phyloP scores from a whole-genome alignment of 73 alveolate species.

The Paramecium octaurelia region DNA sequence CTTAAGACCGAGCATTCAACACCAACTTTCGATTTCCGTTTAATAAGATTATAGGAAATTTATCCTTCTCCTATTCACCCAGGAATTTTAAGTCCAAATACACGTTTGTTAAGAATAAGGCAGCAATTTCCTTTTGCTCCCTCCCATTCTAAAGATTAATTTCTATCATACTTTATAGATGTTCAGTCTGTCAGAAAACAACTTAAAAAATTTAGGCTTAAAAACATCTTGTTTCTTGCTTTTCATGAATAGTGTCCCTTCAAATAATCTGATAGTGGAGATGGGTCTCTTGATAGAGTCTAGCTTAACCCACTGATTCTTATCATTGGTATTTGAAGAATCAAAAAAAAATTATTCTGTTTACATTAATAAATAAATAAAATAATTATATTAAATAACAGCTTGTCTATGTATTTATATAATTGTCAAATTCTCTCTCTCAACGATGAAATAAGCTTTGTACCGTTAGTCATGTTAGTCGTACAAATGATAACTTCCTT shows the following conservation, averaged over 20 bases:
- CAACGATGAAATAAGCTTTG: slow-evolving; percentile 11
- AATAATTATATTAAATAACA: background rate
- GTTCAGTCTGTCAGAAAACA: background rate
- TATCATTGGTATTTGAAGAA: background rate
- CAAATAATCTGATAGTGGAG: background rate
- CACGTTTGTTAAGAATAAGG: background rate
- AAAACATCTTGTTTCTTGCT: background rate
- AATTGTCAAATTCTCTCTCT: slow-evolving; percentile 37
- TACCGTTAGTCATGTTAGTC: slow-evolving; percentile 36
- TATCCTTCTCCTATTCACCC: background rate
- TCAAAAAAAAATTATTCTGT: background rate
- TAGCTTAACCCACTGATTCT: background rate
- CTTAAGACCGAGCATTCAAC: background rate
- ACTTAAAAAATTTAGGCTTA: slow-evolving; percentile 12
- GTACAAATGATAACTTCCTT: slow-evolving; percentile 41
- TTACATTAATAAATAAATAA: background rate
- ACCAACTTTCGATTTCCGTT: background rate
- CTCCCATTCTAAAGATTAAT: background rate
- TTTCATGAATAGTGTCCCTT: slow-evolving; percentile 8
- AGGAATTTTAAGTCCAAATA: background rate
- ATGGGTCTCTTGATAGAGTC: background rate
- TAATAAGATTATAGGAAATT: background rate
- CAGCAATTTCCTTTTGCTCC: background rate
- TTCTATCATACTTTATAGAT: background rate
- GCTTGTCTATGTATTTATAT: background rate